Conservation (phyloP, 305 asterid genomes). For the Fraxinus sp. region DNA sequence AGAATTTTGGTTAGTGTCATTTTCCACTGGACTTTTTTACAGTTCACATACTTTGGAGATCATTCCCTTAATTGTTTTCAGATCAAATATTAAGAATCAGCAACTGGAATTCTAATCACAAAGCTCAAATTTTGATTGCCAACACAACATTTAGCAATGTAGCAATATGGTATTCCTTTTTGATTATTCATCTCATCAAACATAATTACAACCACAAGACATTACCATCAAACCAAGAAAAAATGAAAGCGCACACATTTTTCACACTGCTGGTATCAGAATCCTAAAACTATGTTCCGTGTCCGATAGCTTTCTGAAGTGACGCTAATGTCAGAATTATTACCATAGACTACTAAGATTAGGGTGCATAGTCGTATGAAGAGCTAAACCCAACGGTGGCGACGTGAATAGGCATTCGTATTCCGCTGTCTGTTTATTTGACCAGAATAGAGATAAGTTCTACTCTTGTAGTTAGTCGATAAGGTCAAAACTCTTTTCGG, state of each 20-base stretch:
- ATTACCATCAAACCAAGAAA: not conserved
- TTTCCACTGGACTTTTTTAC: not conserved
- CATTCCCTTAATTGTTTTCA: not conserved
- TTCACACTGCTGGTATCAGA: constrained; percentile 3
- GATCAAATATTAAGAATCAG: not conserved
- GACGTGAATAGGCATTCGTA: constrained; percentile 20
- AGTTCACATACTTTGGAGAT: constrained; percentile 1
- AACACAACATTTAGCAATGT: not conserved
- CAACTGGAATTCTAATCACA: not conserved
- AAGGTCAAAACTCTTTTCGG: constrained; percentile 53
- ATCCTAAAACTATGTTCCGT: not conserved
- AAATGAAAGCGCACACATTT: constrained; percentile 6
- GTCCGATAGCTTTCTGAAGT: not conserved
- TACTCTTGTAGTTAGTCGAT: constrained; percentile 40
- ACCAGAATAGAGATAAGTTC: constrained; percentile 36
- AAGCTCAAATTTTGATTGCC: not conserved
- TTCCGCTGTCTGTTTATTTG: constrained; percentile 38
- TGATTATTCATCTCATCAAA: constrained; percentile 3
- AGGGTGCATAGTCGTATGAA: constrained; percentile 34
- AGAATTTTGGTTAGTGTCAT: not conserved
- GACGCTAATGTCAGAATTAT: not conserved
- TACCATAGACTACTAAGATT: not conserved
- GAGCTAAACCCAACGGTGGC: constrained; percentile 27
- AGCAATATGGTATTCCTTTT: not conserved
- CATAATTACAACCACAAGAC: constrained; percentile 21